Evolutionary conservation across 495 filamentous ascomycete species (phyloP), one percentile per base, ranked within the genome.

Genomic region (Neurospora pannonica): DNA sequence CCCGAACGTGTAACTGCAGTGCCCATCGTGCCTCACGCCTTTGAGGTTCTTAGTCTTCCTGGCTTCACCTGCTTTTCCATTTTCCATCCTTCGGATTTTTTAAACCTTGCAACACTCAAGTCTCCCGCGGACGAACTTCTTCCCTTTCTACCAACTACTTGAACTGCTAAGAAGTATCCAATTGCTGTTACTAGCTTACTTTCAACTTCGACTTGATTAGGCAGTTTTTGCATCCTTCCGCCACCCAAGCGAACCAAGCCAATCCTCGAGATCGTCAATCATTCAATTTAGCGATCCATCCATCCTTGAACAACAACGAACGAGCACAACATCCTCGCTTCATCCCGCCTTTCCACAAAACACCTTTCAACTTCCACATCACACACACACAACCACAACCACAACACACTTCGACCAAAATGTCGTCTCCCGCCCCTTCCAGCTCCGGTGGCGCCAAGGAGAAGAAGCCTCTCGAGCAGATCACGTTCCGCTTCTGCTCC

Each of bases 401-500:
- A 36, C 3, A 17, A 38, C n/a, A 70, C 48, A 71, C 7, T 38
- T 24, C 70, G n/a, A 40, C 71, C 67, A 77, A 60, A 60, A 89
- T 92, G 85, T 88, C 91, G 24, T 90, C 90, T 39, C 92, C 85
- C 84, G 78, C 79, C 34, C 84, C 88, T 48, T 86, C 91, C 28
- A 87, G 87, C 76, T 81, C 85, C 38, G 79, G 76, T 71, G 78
- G 77, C 38, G 71, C 85, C 71, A 86, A 88, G 39, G 74, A 75
- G 76, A 90, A 89, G 81, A 86, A 85, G 83, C 86, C 81, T 40
- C 83, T 84, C 72, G 92, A 94, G 79, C 94, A 95, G 82, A 92
- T 97, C 80, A 92, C 93, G 40, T 98, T 98, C 86, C 90, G 92
- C 74, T 99, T 99, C 88, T 99, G 96, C 85, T 92, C 93, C 73